A percentile compares a stretch with the other conserved stretches of the same genome.
phyloP scores from a whole-genome alignment of 371 early-diverging fungal species.

The Pancytospora epiphaga region DNA sequence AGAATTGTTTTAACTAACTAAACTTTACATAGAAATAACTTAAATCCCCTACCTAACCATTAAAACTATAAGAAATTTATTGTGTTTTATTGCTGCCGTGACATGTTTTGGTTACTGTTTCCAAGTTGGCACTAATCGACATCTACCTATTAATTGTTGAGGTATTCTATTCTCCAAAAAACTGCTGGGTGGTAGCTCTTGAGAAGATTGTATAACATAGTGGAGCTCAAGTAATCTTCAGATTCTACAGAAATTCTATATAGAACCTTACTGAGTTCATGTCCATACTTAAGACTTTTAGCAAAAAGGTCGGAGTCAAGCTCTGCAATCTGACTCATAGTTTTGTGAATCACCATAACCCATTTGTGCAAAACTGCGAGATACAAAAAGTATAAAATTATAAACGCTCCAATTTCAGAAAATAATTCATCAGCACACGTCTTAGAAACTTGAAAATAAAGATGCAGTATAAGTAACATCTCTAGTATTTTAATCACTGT shows the following conservation, averaged over 20 bases:
- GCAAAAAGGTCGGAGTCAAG: conserved; percentile 59
- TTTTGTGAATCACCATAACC: conserved; percentile 54
- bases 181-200: conserved; percentile 58
- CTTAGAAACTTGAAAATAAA: conserved; percentile 32
- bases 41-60: too few species aligned
- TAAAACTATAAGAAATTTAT: too few species aligned
- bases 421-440: conserved; percentile 40
- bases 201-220: conserved; percentile 53
- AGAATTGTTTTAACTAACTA: too few species aligned
- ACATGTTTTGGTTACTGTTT: too few species aligned
- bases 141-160: too few species aligned
- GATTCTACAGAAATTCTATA: conserved; percentile 50
- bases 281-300: conserved; percentile 48
- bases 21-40: too few species aligned
- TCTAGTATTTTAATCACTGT: conserved; percentile 41
- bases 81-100: too few species aligned
- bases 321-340: conserved; percentile 57
- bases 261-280: conserved; percentile 47
- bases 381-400: conserved; percentile 51
- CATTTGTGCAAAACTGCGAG: conserved; percentile 40
- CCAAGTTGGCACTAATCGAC: too few species aligned
- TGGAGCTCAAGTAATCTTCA: conserved; percentile 42
- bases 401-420: conserved; percentile 45
- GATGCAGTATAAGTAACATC: conserved; percentile 33
- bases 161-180: conserved; percentile 54